Evolutionary conservation across 148 eudicot species (phyloP).

Genomic region (Euryodendron excelsum): DNA sequence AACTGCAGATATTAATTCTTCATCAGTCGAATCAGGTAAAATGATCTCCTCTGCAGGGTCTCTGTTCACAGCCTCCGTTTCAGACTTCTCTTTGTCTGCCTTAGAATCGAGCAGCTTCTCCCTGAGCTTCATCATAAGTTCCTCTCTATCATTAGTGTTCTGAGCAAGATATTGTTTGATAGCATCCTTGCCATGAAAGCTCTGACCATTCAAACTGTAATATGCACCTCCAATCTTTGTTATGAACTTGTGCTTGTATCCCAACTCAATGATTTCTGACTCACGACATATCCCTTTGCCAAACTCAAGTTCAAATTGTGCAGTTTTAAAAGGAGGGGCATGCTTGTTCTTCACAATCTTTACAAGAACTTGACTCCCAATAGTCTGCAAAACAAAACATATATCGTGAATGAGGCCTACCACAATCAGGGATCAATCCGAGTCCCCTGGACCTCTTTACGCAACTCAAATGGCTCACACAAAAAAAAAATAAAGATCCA

Average conservation of each 20-base stretch:
- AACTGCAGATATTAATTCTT: constrained; percentile 50
- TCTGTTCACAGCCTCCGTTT: constrained; percentile 26
- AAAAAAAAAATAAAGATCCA: neutral
- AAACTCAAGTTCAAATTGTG: constrained; percentile 83
- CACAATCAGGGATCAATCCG: neutral
- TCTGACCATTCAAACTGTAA: constrained; percentile 40
- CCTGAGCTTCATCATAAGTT: constrained; percentile 50
- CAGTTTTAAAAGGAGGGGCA: constrained; percentile 85
- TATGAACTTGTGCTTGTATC: constrained; percentile 70
- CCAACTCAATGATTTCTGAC: constrained; percentile 68
- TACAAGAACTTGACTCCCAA: constrained; percentile 78
- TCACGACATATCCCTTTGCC: constrained; percentile 80
- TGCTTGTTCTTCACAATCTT: constrained; percentile 95
- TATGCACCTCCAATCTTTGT: constrained; percentile 42
- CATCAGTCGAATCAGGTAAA: constrained; percentile 51
- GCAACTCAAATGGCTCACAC: neutral
- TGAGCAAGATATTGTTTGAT: constrained; percentile 48
- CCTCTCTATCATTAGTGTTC: constrained; percentile 45
- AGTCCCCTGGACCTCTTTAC: neutral
- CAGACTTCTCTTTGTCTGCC: constrained; percentile 24
- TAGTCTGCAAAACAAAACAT: constrained; percentile 41
- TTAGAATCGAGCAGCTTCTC: constrained; percentile 48
- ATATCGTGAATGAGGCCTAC: neutral
- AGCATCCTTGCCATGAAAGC: constrained; percentile 61
- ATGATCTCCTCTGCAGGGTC: constrained; percentile 38